Conservation (phyloP, 345 rosid genomes). For the Psidium friedrichsthalianum region DNA sequence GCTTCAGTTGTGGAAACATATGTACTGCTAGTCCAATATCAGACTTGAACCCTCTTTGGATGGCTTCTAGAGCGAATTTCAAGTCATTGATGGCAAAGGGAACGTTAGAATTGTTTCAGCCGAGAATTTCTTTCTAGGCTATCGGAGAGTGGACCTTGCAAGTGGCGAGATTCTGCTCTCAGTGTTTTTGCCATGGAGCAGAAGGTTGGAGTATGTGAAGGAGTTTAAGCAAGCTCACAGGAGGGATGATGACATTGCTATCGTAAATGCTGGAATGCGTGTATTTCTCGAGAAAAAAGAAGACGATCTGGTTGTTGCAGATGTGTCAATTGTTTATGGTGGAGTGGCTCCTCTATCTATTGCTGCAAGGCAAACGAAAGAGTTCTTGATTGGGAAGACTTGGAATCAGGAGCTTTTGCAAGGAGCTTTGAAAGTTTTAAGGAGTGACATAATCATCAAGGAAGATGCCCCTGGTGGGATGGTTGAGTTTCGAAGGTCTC, state of each 20-base stretch:
- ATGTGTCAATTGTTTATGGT: slow-evolving; percentile 66
- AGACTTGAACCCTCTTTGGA: slow-evolving; percentile 96
- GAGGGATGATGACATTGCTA: slow-evolving; percentile 94
- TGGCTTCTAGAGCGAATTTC: slow-evolving; percentile 79
- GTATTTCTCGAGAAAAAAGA: slow-evolving; percentile 52
- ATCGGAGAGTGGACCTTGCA: slow-evolving; percentile 71
- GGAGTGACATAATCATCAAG: slow-evolving; percentile 43
- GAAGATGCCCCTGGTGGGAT: slow-evolving; percentile 95
- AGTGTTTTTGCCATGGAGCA: slow-evolving; percentile 84
- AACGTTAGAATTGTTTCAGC: slow-evolving; percentile 44
- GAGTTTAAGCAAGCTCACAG: slow-evolving; percentile 97
- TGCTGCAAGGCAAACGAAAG: slow-evolving; percentile 44
- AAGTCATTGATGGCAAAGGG: slow-evolving; percentile 43
- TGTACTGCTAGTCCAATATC: slow-evolving; percentile 99
- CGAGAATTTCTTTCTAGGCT: slow-evolving; percentile 71
- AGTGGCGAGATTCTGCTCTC: slow-evolving; percentile 64
- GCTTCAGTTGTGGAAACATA: slow-evolving; percentile 84
- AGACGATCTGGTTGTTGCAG: slow-evolving; percentile 40
- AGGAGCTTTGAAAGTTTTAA: slow-evolving; percentile 53
- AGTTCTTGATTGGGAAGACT: slow-evolving; percentile 51
- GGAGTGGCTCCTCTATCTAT: slow-evolving; percentile 83
- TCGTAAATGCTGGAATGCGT: slow-evolving; percentile 93
- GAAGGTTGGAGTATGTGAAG: slow-evolving; percentile 75
- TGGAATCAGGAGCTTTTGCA: slow-evolving; percentile 56
- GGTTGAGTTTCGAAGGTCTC: slow-evolving; percentile 87